These are phyloP conservation scores for Saxophila tyrrhenica DNA, from an alignment of 495 filamentous ascomycete species.

Conservation along the genomic window DNA sequence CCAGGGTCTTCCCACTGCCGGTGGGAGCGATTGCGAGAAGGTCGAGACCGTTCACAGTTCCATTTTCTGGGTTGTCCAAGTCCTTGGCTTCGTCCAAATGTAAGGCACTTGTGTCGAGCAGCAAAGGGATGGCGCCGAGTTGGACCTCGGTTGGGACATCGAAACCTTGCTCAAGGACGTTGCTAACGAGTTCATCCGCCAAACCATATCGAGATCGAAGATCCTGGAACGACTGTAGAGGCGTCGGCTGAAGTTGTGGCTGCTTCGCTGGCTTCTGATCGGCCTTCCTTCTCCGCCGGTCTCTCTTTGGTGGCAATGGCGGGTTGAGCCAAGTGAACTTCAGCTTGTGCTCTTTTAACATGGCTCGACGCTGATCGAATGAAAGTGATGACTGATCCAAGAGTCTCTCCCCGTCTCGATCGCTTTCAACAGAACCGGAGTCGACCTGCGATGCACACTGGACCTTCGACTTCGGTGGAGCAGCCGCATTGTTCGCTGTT, in stretches of 20 bases:
- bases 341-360: conserved; percentile 73
- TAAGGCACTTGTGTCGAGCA: conserved; percentile 40
- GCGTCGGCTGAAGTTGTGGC: conserved; percentile 55
- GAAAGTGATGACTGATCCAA: conserved; percentile 23
- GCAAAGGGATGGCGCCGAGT: conserved; percentile 67
- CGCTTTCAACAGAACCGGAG: no score
- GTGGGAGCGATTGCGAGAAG: conserved; percentile 85
- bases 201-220: conserved; percentile 59
- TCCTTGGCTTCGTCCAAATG: background rate
- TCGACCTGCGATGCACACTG: no score
- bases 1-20: conserved; percentile 92
- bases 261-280: conserved; percentile 40
- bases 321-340: conserved; percentile 55
- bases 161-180: conserved; percentile 76
- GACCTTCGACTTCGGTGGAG: no score
- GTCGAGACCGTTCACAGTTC: conserved; percentile 38
- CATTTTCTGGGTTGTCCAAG: background rate
- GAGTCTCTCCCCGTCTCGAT: no score
- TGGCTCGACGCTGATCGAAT: conserved; percentile 57
- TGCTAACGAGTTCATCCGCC: conserved; percentile 57
- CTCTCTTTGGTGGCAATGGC: conserved; percentile 31
- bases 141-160: conserved; percentile 86
- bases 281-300: conserved; percentile 26
- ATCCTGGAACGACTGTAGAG: conserved; percentile 65
- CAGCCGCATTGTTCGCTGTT: no score